Conservation (phyloP, 2,329 filamentous ascomycete genomes). For the Allantophomopsis cytisporea region DNA sequence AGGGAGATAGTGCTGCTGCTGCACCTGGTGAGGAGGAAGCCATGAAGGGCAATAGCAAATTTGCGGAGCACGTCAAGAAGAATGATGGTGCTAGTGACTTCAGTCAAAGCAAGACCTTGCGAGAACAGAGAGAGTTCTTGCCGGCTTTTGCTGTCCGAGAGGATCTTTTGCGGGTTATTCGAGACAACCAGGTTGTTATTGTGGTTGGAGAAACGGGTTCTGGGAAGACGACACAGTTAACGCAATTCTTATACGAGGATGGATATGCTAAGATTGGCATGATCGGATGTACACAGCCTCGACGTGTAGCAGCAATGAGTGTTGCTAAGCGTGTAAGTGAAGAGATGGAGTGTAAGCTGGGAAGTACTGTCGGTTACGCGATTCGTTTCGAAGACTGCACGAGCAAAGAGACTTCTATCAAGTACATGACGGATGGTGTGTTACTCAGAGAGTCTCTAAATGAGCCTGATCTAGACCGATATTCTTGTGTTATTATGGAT, state of each 20-base stretch:
- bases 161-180: constrained; percentile 78
- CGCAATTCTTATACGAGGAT: constrained; percentile 91
- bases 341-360: constrained; percentile 91
- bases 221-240: constrained; percentile 93
- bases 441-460: constrained; percentile 85
- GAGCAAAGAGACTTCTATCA: constrained; percentile 87
- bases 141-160: constrained; percentile 95
- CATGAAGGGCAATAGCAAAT: constrained; percentile 57
- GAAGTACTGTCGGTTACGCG: constrained; percentile 82
- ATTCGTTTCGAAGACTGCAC: constrained; percentile 99
- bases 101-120: constrained; percentile 79
- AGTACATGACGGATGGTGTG: constrained; percentile 99
- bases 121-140: constrained; percentile 84
- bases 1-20: constrained; percentile 79
- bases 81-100: constrained; percentile 79
- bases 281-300: constrained; percentile 93
- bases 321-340: constrained; percentile 96
- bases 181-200: constrained; percentile 94
- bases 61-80: constrained; percentile 82
- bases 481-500: constrained; percentile 99
- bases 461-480: constrained; percentile 85
- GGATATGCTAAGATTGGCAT: constrained; percentile 79
- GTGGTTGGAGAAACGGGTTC: constrained; percentile 96
- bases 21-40: constrained; percentile 57
- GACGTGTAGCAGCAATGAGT: constrained; percentile 96